A percentile compares a stretch with the other conserved stretches of the same genome.
Conservation (phyloP, 306 rosid species). For the Aeschynomene evenia region DNA sequence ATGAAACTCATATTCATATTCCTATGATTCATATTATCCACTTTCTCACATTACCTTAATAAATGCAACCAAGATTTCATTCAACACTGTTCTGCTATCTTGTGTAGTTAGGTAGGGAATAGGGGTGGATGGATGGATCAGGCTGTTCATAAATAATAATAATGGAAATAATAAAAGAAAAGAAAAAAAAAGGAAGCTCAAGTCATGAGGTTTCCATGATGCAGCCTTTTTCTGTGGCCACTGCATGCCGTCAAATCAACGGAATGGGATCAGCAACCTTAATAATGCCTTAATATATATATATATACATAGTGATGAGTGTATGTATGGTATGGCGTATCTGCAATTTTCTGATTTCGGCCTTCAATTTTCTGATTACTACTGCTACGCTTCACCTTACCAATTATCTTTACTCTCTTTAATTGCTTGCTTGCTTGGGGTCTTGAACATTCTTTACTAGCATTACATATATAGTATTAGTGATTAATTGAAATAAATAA, state of each 20-base stretch:
- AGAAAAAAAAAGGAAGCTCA: background rate
- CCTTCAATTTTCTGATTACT: background rate
- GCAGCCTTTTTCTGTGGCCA: constrained; percentile 3
- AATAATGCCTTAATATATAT: no score
- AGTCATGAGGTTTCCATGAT: background rate
- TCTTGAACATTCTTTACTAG: no score
- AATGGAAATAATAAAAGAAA: background rate
- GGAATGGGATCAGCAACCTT: background rate
- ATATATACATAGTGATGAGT: no score
- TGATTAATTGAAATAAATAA: background rate
- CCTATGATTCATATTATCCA: no score
- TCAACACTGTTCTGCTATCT: background rate
- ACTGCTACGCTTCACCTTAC: background rate
- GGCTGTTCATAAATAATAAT: background rate
- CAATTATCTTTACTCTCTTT: background rate
- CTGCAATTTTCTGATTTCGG: background rate
- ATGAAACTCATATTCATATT: background rate
- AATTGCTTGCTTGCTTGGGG: background rate
- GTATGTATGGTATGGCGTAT: no score
- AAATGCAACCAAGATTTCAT: background rate
- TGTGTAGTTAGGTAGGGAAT: background rate
- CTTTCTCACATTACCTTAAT: background rate
- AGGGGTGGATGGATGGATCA: background rate
- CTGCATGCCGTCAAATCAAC: constrained; percentile 11
- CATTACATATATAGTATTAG: no score